Conservation (phyloP, 257 asterid species). For the Nyctanthes arbortristis region DNA sequence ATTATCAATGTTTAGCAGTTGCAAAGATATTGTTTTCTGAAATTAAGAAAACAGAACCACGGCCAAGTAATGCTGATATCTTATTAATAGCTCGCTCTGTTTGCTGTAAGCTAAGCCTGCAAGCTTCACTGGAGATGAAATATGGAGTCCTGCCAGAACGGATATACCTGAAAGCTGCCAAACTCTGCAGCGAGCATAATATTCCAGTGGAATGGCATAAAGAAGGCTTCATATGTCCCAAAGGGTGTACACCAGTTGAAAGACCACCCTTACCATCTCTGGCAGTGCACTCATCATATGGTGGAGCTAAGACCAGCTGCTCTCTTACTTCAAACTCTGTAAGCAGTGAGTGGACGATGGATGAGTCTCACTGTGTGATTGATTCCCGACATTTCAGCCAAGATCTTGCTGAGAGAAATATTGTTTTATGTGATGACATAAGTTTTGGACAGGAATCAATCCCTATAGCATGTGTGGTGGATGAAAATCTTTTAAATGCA, state of each 20-base stretch:
- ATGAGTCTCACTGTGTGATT: constrained; percentile 83
- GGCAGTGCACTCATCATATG: constrained; percentile 42
- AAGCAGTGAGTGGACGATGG: constrained; percentile 76
- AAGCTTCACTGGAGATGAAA: constrained; percentile 59
- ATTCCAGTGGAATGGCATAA: constrained; percentile 81
- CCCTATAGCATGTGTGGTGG: constrained; percentile 91
- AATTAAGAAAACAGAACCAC: constrained; percentile 70
- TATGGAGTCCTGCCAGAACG: constrained; percentile 74
- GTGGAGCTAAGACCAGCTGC: constrained; percentile 31
- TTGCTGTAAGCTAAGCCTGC: constrained; percentile 80
- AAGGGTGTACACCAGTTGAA: constrained; percentile 55
- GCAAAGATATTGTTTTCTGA: constrained; percentile 76
- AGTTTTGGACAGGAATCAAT: constrained; percentile 87
- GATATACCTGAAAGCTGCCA: constrained; percentile 84
- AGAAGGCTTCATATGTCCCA: constrained; percentile 74
- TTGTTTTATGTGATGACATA: constrained; percentile 86
- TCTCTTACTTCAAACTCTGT: constrained; percentile 32
- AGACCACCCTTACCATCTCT: constrained; percentile 44
- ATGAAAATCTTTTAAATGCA: constrained; percentile 82
- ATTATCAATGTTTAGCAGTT: constrained; percentile 81
- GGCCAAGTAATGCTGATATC: constrained; percentile 81
- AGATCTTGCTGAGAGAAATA: constrained; percentile 76
- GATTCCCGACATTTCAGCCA: constrained; percentile 78
- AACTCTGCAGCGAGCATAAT: constrained; percentile 89
- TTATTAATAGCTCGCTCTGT: constrained; percentile 67